Evolutionary conservation across 768 basidiomycete species (phyloP).

Genomic region (Mycena indigotica): DNA sequence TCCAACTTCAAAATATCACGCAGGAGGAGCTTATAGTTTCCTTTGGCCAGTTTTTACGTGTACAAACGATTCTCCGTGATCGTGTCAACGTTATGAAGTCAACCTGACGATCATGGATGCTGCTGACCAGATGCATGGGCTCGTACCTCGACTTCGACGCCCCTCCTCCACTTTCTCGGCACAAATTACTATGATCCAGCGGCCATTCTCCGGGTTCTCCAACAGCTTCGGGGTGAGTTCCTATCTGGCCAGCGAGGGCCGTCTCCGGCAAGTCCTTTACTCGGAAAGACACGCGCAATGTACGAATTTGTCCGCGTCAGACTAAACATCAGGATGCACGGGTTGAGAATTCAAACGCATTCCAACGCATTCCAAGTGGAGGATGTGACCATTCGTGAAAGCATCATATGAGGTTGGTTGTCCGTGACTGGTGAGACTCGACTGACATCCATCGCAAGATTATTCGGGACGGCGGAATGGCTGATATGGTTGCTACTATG

Average conservation of each 20-base stretch:
- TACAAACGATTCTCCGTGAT: constrained; percentile 37
- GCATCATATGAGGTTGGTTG: too few relatives aligned
- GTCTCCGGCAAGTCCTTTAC: constrained; percentile 66
- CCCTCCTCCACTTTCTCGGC: constrained; percentile 48
- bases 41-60: constrained; percentile 43
- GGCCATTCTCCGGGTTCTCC: constrained; percentile 42
- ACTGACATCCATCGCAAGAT: constrained; percentile 78
- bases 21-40: constrained; percentile 48
- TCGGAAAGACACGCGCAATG: constrained; percentile 58
- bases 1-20: constrained; percentile 47
- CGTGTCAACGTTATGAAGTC: constrained; percentile 47
- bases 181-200: constrained; percentile 24
- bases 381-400: constrained; percentile 67
- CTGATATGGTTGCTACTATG: constrained; percentile 54
- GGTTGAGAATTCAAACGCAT: constrained; percentile 62
- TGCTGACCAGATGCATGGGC: constrained; percentile 61
- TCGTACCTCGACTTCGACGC: constrained; percentile 58
- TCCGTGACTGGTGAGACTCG: too few relatives aligned
- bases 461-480: constrained; percentile 71
- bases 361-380: constrained; percentile 47
- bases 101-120: constrained; percentile 72
- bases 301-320: constrained; percentile 72
- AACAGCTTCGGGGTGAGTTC: constrained; percentile 55
- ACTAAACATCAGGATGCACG: constrained; percentile 75
- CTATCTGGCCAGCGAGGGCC: constrained; percentile 61